These are phyloP conservation scores for Saitozyma sp. DNA, from an alignment of 768 basidiomycete species.

Conservation along the genomic window DNA sequence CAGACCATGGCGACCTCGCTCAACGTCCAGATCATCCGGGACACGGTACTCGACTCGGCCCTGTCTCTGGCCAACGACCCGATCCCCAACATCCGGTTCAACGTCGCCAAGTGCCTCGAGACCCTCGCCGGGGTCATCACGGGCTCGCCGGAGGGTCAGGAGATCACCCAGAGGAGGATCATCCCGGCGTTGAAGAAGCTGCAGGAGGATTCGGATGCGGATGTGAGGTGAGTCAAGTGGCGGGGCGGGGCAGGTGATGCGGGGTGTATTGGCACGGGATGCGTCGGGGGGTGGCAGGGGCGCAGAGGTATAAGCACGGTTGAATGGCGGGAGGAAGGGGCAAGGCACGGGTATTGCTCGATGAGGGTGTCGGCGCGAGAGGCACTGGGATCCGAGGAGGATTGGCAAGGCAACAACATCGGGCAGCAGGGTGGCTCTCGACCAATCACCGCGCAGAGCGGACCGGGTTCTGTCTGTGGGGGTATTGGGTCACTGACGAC, in stretches of 20 bases:
- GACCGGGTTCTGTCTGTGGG: too few relatives aligned
- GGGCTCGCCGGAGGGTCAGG: constrained; percentile 63
- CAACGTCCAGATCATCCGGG: constrained; percentile 74
- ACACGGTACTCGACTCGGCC: constrained; percentile 74
- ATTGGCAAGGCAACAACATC: too few relatives aligned
- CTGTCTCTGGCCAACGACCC: constrained; percentile 80
- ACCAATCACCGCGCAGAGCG: too few relatives aligned
- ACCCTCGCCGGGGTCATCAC: constrained; percentile 74
- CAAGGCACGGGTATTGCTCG: too few relatives aligned
- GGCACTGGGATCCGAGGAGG: too few relatives aligned
- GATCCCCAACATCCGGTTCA: constrained; percentile 99
- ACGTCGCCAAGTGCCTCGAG: constrained; percentile 93
- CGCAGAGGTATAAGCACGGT: neutral
- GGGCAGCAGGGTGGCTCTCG: too few relatives aligned
- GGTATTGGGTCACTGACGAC: neutral
- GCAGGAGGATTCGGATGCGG: constrained; percentile 86
- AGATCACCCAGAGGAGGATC: constrained; percentile 71
- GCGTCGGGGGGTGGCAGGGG: neutral
- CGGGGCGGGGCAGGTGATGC: neutral
- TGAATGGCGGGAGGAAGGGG: too few relatives aligned
- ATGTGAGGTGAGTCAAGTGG: constrained; percentile 69
- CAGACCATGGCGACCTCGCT: constrained; percentile 95
- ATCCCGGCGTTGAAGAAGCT: constrained; percentile 81
- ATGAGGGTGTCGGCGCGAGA: too few relatives aligned
- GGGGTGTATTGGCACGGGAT: too few relatives aligned